Evolutionary conservation across 75 land plant genomes (phyloP).

Genomic region (Selaginella moellendorffii): DNA sequence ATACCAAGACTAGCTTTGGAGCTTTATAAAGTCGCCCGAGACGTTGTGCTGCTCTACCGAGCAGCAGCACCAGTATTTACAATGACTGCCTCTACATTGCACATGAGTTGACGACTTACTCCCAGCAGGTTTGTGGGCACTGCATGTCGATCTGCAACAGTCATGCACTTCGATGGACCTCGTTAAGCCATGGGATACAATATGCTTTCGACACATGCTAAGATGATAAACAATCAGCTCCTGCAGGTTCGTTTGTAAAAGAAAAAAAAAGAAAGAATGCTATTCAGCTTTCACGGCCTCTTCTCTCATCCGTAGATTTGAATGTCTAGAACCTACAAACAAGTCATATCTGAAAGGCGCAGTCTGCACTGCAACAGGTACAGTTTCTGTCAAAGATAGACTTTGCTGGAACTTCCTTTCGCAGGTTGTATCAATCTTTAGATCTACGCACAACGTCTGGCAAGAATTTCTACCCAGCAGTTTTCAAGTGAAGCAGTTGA

Average conservation of each 20-base stretch:
- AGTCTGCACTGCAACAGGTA: constrained; percentile 51
- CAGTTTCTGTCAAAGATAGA: neutral
- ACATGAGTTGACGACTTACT: constrained; percentile 31
- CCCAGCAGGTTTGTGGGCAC: constrained; percentile 3
- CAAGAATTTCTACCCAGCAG: constrained; percentile 43
- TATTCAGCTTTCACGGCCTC: too few relatives aligned
- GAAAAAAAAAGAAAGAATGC: too few relatives aligned
- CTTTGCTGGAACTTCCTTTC: constrained; percentile 7
- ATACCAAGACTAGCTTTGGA: constrained; percentile 55
- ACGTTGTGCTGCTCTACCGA: constrained; percentile 62
- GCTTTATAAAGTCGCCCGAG: constrained; percentile 85
- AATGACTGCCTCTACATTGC: constrained; percentile 85
- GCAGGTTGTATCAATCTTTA: constrained; percentile 48
- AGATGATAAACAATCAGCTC: constrained; percentile 31
- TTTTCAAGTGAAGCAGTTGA: constrained; percentile 41
- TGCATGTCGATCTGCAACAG: constrained; percentile 46
- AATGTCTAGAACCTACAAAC: too few relatives aligned
- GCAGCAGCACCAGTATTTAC: constrained; percentile 70
- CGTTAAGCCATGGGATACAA: constrained; percentile 42
- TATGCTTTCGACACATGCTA: constrained; percentile 47
- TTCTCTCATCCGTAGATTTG: too few relatives aligned
- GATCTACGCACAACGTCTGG: constrained; percentile 66
- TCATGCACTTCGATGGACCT: constrained; percentile 57
- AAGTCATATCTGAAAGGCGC: constrained; percentile 19
- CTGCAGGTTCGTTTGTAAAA: constrained; percentile 57